Evolutionary conservation across 179 eudicot species (phyloP).

Genomic region (Sideroxylon spinosum): DNA sequence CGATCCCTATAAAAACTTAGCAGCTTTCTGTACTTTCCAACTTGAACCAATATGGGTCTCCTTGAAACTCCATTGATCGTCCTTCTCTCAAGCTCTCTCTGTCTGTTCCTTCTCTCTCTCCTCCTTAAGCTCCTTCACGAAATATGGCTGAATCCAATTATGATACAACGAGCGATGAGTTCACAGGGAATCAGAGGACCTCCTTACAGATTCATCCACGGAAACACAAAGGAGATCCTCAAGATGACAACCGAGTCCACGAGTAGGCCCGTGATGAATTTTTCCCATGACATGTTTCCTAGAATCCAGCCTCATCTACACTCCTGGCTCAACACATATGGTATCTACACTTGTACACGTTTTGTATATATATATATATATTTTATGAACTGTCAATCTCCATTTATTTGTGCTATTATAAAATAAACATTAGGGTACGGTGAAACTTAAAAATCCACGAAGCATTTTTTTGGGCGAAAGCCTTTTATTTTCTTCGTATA

Average conservation of each 20-base stretch:
- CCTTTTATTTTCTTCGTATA: too few relatives aligned
- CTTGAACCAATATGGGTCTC: too few relatives aligned
- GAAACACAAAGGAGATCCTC: conserved; percentile 33
- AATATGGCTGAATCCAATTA: conserved; percentile 31
- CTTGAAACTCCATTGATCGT: too few relatives aligned
- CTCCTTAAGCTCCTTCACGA: conserved; percentile 23
- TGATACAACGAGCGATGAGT: conserved; percentile 22
- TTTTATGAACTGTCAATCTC: too few relatives aligned
- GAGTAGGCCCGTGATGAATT: conserved; percentile 29
- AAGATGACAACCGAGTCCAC: conserved; percentile 29
- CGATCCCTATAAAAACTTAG: too few relatives aligned
- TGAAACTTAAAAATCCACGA: too few relatives aligned
- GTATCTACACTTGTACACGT: conserved; percentile 7
- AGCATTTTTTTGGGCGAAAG: too few relatives aligned
- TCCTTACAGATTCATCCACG: conserved; percentile 39
- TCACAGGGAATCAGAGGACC: conserved; percentile 24
- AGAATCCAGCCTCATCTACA: conserved; percentile 44
- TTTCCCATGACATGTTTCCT: conserved; percentile 35
- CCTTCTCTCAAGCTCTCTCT: conserved; percentile 10
- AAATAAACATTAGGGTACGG: too few relatives aligned
- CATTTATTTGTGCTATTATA: too few relatives aligned
- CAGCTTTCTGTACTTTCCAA: too few relatives aligned
- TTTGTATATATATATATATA: too few relatives aligned
- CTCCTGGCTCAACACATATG: conserved; percentile 36
- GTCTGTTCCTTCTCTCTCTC: conserved; percentile 16